Evolutionary conservation across 75 land plant species (phyloP).

Genomic region (Ceratopteris richardii): DNA sequence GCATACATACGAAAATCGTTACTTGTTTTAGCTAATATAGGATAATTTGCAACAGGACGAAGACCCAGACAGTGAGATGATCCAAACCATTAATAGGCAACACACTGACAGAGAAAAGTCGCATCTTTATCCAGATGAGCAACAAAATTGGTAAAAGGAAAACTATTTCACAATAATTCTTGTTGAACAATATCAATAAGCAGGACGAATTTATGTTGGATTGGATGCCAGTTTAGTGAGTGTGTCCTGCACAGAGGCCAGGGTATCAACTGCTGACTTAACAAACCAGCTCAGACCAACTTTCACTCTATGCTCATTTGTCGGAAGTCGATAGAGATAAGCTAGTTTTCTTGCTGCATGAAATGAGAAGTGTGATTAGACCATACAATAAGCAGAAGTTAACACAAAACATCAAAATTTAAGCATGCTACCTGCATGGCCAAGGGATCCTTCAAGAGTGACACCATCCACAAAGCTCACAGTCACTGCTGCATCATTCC

Average conservation of each 20-base stretch:
- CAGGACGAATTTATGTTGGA: too few species aligned
- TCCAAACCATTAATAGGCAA: too few species aligned
- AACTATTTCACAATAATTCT: too few species aligned
- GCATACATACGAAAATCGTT: too few species aligned
- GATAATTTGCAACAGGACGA: too few species aligned
- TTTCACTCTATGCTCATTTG: slow-evolving; percentile 84
- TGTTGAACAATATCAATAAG: too few species aligned
- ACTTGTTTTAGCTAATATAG: too few species aligned
- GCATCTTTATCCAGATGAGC: too few species aligned
- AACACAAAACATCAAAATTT: background rate
- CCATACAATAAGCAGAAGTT: background rate
- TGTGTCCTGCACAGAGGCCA: slow-evolving; percentile 58
- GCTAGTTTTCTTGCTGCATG: slow-evolving; percentile 85
- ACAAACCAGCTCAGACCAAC: slow-evolving; percentile 93
- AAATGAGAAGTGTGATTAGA: background rate
- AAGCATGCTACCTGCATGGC: slow-evolving; percentile 60
- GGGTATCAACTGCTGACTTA: slow-evolving; percentile 74
- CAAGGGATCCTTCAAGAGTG: slow-evolving; percentile 85
- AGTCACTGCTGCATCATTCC: slow-evolving; percentile 70
- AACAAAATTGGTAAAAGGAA: too few species aligned
- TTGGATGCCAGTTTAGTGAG: slow-evolving; percentile 23
- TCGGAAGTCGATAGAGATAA: slow-evolving; percentile 78
- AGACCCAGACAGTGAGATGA: too few species aligned
- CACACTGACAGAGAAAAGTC: too few species aligned
- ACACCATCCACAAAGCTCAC: slow-evolving; percentile 78